phyloP scores from a whole-genome alignment of 2,329 filamentous ascomycete species.

The Apiospora sp. region DNA sequence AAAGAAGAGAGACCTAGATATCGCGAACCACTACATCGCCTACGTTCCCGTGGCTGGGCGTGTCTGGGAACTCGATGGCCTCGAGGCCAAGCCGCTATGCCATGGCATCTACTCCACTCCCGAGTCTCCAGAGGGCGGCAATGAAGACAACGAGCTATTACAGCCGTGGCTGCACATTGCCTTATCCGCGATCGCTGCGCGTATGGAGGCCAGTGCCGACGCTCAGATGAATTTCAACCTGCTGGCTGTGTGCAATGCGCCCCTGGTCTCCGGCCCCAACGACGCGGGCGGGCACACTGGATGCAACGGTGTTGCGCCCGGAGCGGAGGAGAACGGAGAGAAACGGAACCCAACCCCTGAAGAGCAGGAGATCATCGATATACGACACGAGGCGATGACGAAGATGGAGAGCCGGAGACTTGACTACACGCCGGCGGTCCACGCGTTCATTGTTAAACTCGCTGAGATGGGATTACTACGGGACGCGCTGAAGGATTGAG shows the following conservation, averaged over 20 bases:
- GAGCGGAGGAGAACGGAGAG: background rate
- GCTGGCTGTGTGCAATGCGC: conserved; percentile 20
- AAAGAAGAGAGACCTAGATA: conserved; percentile 59
- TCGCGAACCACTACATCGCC: conserved; percentile 86
- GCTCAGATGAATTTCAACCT: conserved; percentile 12
- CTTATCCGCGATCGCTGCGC: background rate
- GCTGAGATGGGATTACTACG: conserved; percentile 70
- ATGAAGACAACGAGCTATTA: background rate
- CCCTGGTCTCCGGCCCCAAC: background rate
- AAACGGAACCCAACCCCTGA: background rate
- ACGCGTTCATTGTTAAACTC: conserved; percentile 73
- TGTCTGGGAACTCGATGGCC: conserved; percentile 89
- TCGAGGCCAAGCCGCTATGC: conserved; percentile 74
- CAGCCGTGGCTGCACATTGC: conserved; percentile 16
- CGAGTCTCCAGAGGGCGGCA: background rate
- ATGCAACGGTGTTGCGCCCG: background rate
- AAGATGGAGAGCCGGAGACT: conserved; percentile 64
- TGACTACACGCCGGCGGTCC: conserved; percentile 75
- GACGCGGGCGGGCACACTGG: background rate
- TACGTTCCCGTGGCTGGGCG: conserved; percentile 79
- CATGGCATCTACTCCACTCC: conserved; percentile 53
- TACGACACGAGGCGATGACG: conserved; percentile 54
- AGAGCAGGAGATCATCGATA: conserved; percentile 6
- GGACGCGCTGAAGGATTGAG: conserved; percentile 38
- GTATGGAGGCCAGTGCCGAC: conserved; percentile 12